Conservation (phyloP, 305 asterid genomes). For the Rubia tinctorum region DNA sequence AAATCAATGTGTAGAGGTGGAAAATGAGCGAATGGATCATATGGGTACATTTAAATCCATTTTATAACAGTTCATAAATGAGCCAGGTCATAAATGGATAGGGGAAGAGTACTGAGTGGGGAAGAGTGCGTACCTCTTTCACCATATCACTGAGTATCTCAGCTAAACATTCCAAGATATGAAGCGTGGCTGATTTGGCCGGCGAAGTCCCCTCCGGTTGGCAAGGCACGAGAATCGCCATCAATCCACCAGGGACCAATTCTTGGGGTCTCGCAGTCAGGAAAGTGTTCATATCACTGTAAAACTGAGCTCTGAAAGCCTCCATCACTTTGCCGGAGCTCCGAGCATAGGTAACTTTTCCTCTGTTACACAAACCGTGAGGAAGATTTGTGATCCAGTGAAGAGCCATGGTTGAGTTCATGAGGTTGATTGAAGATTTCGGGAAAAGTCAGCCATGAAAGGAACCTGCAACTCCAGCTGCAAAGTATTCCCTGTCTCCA, state of each 20-base stretch:
- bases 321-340: constrained; percentile 7
- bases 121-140: neutral
- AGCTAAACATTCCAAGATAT: neutral
- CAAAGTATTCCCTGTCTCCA: neutral
- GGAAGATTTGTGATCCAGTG: constrained; percentile 18
- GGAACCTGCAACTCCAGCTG: constrained; percentile 6
- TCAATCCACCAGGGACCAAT: neutral
- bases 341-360: constrained; percentile 9
- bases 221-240: neutral
- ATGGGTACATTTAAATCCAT: too few relatives aligned
- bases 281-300: neutral
- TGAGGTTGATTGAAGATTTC: neutral
- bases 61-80: too few relatives aligned
- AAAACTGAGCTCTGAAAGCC: constrained; percentile 7
- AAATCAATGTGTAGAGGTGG: too few relatives aligned
- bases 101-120: too few relatives aligned
- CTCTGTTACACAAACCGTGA: constrained; percentile 15
- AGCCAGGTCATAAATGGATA: too few relatives aligned
- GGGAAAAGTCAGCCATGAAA: constrained; percentile 1
- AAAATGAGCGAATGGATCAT: too few relatives aligned
- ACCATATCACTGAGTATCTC: constrained; percentile 16
- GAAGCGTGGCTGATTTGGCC: neutral
- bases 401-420: neutral
- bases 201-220: constrained; percentile 7
- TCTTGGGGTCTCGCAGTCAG: constrained; percentile 2